Evolutionary conservation across 208 protist genomes (phyloP).

Genomic region (Sergeia podlipaevii): DNA sequence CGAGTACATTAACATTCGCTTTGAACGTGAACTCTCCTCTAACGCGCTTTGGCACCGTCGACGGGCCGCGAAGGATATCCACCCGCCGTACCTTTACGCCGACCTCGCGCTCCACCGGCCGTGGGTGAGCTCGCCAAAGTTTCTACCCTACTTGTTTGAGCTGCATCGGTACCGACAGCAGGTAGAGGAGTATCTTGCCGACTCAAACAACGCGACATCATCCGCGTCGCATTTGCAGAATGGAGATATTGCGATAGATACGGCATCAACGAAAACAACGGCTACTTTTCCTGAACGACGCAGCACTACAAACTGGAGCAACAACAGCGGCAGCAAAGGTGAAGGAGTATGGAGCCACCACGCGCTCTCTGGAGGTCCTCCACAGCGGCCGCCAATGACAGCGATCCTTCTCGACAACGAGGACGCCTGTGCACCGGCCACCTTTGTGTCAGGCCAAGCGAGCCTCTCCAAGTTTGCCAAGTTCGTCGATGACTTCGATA

Average conservation of each 20-base stretch:
- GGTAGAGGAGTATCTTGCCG: background rate
- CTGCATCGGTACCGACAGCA: constrained; percentile 10
- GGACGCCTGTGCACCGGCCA: constrained; percentile 19
- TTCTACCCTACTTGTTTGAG: constrained; percentile 27
- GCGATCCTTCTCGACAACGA: constrained; percentile 18
- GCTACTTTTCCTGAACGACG: no score
- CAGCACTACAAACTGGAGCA: no score
- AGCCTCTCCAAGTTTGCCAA: constrained; percentile 1
- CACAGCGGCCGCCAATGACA: constrained; percentile 5
- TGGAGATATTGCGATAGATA: no score
- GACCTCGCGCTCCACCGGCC: constrained; percentile 57
- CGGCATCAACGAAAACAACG: no score
- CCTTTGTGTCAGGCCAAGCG: constrained; percentile 7
- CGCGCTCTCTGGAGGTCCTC: no score
- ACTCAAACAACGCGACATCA: background rate
- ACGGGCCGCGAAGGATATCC: constrained; percentile 27
- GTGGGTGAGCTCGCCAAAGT: constrained; percentile 47
- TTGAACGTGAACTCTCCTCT: constrained; percentile 32
- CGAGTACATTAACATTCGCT: constrained; percentile 30
- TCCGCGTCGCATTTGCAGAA: no score
- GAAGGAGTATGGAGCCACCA: no score
- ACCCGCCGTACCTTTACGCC: constrained; percentile 62
- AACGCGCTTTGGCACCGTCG: constrained; percentile 17
- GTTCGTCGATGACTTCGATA: constrained; percentile 7
- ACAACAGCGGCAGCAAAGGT: no score